These are phyloP conservation scores for Apiotrichum gracile DNA, from an alignment of 1,284 basidiomycete species.

Conservation along the genomic window DNA sequence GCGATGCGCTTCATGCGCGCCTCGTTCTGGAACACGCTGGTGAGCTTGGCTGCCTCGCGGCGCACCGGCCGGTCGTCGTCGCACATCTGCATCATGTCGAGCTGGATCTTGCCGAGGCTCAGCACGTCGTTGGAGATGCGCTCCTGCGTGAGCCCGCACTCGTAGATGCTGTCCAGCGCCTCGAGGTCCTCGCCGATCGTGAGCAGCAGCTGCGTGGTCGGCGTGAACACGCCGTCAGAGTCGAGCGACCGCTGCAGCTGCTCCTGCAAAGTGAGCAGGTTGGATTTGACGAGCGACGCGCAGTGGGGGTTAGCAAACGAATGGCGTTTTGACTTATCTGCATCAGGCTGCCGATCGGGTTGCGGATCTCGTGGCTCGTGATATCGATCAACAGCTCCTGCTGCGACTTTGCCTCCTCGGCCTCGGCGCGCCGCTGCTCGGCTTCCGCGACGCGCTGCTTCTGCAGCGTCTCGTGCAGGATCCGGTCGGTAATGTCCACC, in stretches of 20 bases:
- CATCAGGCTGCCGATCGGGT: slow-evolving; percentile 12
- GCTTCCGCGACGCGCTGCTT: slow-evolving; percentile 31
- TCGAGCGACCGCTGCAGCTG: slow-evolving; percentile 18
- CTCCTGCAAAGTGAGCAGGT: slow-evolving; percentile 33
- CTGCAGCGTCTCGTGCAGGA: slow-evolving; percentile 35
- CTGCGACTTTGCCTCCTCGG: slow-evolving; percentile 38
- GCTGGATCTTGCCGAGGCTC: slow-evolving; percentile 42
- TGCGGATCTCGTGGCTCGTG: slow-evolving; percentile 39
- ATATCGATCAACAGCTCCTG: slow-evolving; percentile 45
- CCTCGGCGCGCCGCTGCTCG: slow-evolving; percentile 33
- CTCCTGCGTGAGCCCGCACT: slow-evolving; percentile 41
- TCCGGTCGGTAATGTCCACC: slow-evolving; percentile 40
- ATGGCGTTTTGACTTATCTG: slow-evolving; percentile 7
- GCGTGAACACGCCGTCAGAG: background rate
- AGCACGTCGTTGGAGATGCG: slow-evolving; percentile 45
- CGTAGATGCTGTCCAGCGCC: slow-evolving; percentile 19
- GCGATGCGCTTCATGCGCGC: slow-evolving; percentile 37
- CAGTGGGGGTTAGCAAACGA: slow-evolving; percentile 10
- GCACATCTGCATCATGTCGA: slow-evolving; percentile 21
- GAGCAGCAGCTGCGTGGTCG: slow-evolving; percentile 11
- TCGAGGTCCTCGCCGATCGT: slow-evolving; percentile 17
- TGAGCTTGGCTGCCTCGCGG: slow-evolving; percentile 27
- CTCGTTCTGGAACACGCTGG: slow-evolving; percentile 38
- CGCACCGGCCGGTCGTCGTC: slow-evolving; percentile 27
- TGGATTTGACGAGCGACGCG: slow-evolving; percentile 42